Conservation (phyloP, 257 asterid species). For the Rhazya stricta region DNA sequence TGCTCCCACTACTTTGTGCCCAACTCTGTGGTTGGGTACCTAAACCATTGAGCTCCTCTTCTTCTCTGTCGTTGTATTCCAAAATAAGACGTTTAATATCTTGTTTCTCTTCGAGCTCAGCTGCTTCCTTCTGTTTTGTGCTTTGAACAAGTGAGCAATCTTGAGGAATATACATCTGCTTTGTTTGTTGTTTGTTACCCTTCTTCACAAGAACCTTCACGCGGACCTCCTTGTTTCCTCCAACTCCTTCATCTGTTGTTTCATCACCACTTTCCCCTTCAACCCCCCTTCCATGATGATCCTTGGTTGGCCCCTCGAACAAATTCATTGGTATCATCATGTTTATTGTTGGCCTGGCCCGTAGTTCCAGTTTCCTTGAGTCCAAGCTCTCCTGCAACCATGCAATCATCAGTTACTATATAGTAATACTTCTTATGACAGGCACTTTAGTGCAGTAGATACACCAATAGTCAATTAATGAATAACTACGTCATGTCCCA, state of each 20-base stretch:
- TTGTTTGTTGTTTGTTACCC: slow-evolving; percentile 90
- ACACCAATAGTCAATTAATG: not conserved
- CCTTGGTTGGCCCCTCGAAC: slow-evolving; percentile 73
- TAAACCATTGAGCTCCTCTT: slow-evolving; percentile 75
- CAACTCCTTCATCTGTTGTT: slow-evolving; percentile 62
- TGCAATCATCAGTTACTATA: not conserved
- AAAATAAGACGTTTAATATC: slow-evolving; percentile 86
- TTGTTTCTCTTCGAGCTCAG: slow-evolving; percentile 96
- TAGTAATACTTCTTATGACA: not conserved
- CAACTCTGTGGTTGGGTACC: slow-evolving; percentile 56
- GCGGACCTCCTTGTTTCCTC: slow-evolving; percentile 65
- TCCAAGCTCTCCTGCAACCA: slow-evolving; percentile 92
- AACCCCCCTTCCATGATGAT: slow-evolving; percentile 56
- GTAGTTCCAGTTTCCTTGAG: slow-evolving; percentile 82
- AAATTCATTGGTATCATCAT: slow-evolving; percentile 92
- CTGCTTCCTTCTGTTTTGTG: slow-evolving; percentile 96
- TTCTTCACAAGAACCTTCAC: slow-evolving; percentile 96
- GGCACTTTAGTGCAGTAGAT: not conserved
- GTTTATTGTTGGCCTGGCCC: slow-evolving; percentile 79
- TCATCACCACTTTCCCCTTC: slow-evolving; percentile 97
- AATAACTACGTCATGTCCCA: not conserved
- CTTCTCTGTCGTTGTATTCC: slow-evolving; percentile 97
- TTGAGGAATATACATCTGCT: slow-evolving; percentile 82
- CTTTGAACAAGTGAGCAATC: slow-evolving; percentile 92
- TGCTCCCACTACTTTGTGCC: slow-evolving; percentile 57